phyloP scores from a whole-genome alignment of 768 basidiomycete genomes.

The Amanita rubescens region DNA sequence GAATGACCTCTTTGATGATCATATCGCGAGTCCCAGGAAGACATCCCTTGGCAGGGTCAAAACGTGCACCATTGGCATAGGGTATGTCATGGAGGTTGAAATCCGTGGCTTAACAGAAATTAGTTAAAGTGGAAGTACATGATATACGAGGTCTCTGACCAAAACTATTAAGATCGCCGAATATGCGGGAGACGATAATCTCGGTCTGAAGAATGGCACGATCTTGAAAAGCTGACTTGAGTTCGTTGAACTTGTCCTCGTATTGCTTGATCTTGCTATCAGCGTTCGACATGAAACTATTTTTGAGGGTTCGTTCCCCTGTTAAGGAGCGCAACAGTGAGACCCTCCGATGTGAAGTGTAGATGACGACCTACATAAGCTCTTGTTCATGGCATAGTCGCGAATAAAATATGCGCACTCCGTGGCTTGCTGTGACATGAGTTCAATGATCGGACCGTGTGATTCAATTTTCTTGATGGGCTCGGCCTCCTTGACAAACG shows the following conservation, averaged over 20 bases:
- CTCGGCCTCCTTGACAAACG: conserved; percentile 22
- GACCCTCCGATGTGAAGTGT: neutral
- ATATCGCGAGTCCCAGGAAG: conserved; percentile 6
- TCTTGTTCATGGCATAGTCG: conserved; percentile 24
- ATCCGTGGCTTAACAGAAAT: too few relatives aligned
- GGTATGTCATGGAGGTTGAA: neutral
- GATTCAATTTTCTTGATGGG: conserved; percentile 22
- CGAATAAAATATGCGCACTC: conserved; percentile 28
- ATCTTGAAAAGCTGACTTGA: too few relatives aligned
- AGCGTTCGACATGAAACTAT: neutral
- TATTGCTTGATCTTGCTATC: neutral
- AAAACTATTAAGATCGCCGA: too few relatives aligned
- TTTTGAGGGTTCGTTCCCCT: neutral
- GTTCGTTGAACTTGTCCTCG: neutral
- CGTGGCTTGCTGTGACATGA: conserved; percentile 21
- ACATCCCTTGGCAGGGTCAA: neutral
- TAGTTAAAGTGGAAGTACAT: neutral
- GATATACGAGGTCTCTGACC: too few relatives aligned
- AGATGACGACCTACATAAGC: conserved; percentile 15
- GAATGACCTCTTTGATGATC: conserved; percentile 5
- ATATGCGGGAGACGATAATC: too few relatives aligned
- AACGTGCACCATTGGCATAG: neutral
- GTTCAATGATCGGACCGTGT: conserved; percentile 19
- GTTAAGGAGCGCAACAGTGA: neutral
- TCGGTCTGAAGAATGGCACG: too few relatives aligned